These are phyloP conservation scores for Penicillium chermesinum DNA, from an alignment of 495 filamentous ascomycete genomes.

Conservation along the genomic window DNA sequence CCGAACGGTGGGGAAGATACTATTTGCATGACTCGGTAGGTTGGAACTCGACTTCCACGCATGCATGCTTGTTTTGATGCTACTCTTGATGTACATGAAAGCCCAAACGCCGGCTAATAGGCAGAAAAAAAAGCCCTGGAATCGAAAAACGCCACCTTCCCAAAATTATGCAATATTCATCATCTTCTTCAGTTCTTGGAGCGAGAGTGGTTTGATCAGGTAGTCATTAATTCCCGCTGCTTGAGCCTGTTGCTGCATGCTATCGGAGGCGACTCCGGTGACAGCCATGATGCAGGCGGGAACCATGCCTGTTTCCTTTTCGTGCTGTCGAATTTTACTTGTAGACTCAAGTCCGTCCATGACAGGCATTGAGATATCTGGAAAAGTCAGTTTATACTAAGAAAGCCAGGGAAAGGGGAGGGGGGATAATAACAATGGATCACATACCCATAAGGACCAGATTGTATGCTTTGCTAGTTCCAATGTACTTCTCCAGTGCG, in stretches of 20 bases:
- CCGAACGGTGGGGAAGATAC: too few species aligned
- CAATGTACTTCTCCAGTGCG: conserved; percentile 50
- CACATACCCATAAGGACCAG: conserved; percentile 54
- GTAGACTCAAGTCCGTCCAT: conserved; percentile 60
- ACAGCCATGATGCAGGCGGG: conserved; percentile 43
- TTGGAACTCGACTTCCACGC: too few species aligned
- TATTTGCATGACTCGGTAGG: too few species aligned
- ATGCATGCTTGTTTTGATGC: too few species aligned
- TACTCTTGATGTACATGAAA: too few species aligned
- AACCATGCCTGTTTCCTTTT: conserved; percentile 23
- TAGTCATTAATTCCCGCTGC: conserved; percentile 45
- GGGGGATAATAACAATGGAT: too few species aligned
- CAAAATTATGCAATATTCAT: conserved; percentile 27
- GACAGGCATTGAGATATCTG: conserved; percentile 61
- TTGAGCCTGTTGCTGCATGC: conserved; percentile 38
- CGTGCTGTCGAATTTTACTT: conserved; percentile 49
- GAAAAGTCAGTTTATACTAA: background rate
- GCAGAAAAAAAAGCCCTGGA: background rate
- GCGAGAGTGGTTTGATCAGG: conserved; percentile 45
- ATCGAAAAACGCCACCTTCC: background rate
- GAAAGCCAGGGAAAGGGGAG: background rate
- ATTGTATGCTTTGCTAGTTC: conserved; percentile 31
- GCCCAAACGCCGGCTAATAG: too few species aligned
- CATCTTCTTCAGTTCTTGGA: conserved; percentile 34
- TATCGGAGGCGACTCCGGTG: conserved; percentile 41